These are phyloP conservation scores for Exutisphaerella laricina DNA, from an alignment of 2,329 filamentous ascomycete species.

Conservation along the genomic window DNA sequence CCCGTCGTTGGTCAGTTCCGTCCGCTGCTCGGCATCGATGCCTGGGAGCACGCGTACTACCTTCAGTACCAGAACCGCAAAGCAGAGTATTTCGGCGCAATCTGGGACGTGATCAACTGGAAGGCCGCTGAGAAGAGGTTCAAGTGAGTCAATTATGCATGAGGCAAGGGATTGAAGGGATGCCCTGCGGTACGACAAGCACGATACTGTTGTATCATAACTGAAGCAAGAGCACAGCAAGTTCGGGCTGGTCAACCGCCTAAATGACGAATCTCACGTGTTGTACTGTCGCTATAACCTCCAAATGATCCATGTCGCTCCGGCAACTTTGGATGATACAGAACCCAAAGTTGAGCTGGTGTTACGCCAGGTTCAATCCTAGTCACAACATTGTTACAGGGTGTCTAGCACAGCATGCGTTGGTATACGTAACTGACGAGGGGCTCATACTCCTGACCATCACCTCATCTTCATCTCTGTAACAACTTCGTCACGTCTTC, in stretches of 20 bases:
- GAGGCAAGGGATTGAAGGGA: constrained; percentile 1
- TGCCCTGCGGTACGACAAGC: not conserved
- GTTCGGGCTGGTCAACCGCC: too few species aligned
- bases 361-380: not conserved
- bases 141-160: constrained; percentile 22
- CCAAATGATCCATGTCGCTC: not conserved
- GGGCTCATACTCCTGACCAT: constrained; percentile 1
- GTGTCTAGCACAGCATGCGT: too few species aligned
- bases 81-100: constrained; percentile 87
- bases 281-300: too few species aligned
- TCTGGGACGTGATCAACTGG: constrained; percentile 97
- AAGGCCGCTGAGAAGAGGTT: constrained; percentile 58
- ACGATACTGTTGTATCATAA: not conserved
- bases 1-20: constrained; percentile 76
- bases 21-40: constrained; percentile 83
- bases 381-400: not conserved
- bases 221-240: not conserved
- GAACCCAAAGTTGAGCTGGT: not conserved
- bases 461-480: not conserved
- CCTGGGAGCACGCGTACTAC: constrained; percentile 96
- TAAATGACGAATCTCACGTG: too few species aligned
- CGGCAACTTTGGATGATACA: not conserved
- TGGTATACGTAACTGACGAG: too few species aligned
- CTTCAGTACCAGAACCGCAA: constrained; percentile 96
- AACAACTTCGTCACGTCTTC: not conserved